A percentile compares a stretch with the other conserved stretches of the same genome.
These are phyloP conservation scores for Diatrype stigma DNA, from an alignment of 2,329 filamentous ascomycete genomes.

Conservation along the genomic window DNA sequence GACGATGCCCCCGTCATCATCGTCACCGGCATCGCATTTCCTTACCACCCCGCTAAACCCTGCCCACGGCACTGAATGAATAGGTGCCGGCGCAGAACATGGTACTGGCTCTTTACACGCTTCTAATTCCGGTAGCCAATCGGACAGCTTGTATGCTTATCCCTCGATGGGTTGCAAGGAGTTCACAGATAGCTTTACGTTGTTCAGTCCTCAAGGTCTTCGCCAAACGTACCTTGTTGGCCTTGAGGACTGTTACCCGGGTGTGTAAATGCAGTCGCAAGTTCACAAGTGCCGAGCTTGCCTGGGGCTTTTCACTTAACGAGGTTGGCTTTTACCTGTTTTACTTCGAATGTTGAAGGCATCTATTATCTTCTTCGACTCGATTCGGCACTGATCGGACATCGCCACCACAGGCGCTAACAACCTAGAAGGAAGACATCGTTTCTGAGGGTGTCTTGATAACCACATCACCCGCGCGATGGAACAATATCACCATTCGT, in stretches of 20 bases:
- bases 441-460: not conserved
- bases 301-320: not conserved
- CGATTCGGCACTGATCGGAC: not conserved
- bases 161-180: not conserved
- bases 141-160: not conserved
- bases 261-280: not conserved
- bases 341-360: not conserved
- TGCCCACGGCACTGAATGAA: not conserved
- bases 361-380: not conserved
- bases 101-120: not conserved
- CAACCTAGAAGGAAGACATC: not conserved
- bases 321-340: not conserved
- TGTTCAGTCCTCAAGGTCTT: not conserved
- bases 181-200: not conserved
- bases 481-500: not conserved
- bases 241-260: not conserved
- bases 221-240: not conserved
- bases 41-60: not conserved
- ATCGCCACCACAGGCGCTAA: not conserved
- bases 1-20: not conserved
- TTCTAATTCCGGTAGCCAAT: not conserved
- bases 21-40: not conserved
- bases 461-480: not conserved
- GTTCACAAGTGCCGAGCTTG: not conserved
- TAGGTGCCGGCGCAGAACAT: not conserved